phyloP scores from a whole-genome alignment of 495 filamentous ascomycete species.

The Terfezia boudieri region DNA sequence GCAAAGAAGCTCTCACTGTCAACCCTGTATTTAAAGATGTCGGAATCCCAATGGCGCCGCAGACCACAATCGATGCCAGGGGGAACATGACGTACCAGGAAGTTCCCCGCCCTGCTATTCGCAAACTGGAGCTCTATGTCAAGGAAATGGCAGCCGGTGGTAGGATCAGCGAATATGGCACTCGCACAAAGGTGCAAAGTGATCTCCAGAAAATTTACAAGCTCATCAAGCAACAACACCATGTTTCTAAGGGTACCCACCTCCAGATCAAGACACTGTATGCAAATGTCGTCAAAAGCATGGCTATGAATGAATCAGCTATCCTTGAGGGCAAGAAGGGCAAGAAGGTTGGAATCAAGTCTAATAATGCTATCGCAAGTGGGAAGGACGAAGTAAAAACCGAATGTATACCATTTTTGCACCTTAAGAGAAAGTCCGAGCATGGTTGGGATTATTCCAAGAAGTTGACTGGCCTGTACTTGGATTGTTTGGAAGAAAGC shows the following conservation, averaged over 20 bases:
- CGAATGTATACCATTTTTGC: slow-evolving; percentile 94
- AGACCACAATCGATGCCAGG: slow-evolving; percentile 68
- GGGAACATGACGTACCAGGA: slow-evolving; percentile 83
- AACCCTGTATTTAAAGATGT: slow-evolving; percentile 93
- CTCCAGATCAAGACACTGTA: slow-evolving; percentile 89
- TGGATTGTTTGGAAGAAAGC: slow-evolving; percentile 74
- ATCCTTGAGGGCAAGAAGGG: slow-evolving; percentile 62
- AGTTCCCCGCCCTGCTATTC: slow-evolving; percentile 63
- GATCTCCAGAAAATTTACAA: slow-evolving; percentile 88
- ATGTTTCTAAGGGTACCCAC: slow-evolving; percentile 80
- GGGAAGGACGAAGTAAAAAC: slow-evolving; percentile 22
- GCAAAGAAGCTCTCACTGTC: slow-evolving; percentile 64
- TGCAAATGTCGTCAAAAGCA: slow-evolving; percentile 71
- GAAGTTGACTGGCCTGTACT: slow-evolving; percentile 77
- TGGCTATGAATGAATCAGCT: slow-evolving; percentile 93
- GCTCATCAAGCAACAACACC: slow-evolving; percentile 91
- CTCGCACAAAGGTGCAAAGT: slow-evolving; percentile 91
- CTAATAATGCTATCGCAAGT: slow-evolving; percentile 1
- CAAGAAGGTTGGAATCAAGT: slow-evolving; percentile 26
- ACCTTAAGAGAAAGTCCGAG: slow-evolving; percentile 81
- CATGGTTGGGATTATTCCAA: slow-evolving; percentile 99
- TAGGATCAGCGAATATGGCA: slow-evolving; percentile 95
- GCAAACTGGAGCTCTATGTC: slow-evolving; percentile 96
- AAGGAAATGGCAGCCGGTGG: slow-evolving; percentile 96
- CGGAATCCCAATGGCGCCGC: slow-evolving; percentile 68